Evolutionary conservation across 805 yeast species (phyloP), one percentile per base, ranked within the genome.

Genomic region (Starmerella riodocensis): DNA sequence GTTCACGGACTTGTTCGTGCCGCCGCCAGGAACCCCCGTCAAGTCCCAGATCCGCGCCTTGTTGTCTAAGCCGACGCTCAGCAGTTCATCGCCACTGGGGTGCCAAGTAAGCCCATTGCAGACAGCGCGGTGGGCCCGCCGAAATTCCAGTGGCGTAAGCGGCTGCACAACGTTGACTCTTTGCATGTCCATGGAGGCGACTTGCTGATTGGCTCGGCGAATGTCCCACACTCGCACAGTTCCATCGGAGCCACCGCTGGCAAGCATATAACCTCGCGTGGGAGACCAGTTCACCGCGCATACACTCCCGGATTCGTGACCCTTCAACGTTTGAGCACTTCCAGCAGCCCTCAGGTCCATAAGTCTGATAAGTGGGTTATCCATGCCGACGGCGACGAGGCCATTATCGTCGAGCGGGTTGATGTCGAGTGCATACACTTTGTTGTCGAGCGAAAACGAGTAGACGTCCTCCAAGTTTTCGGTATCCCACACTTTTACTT

Each of bases 181-280:
- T 29, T 66, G 57, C 63, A 73, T 63, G 53, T 83, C 86, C 42
- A 83, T 58, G 13, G 74, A 66, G 32, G 75, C 67, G 19, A 82
- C 57, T 51, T 83, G 77, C 26, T 78, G 69, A 14, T 66, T 64
- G 19, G 82, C 71, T 34, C 79, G 61, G 34, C 97, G 61, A 9
- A 84, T 69, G 55, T 86, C 97, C 96, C 96, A 86, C 0, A 86
- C 54, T 37, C 80, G 68, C 7, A 80, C 76, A 33, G 76, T 76
- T 0, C 96, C 95, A 49, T 78, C 83, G 14, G 73, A 69, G 17
- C 88, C 85, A 1, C 94, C 94, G 4, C 84, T 69, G 0, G 86
- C 85, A 2, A 86, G 61, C 3, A 79, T 45, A 50, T 78, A 60
- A 0, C 73, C 59, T 45, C 71, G 62, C 6, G 62, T 60, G 0